These are phyloP conservation scores for Hanseniaspora vineae DNA, from an alignment of 805 yeast genomes.

Conservation along the genomic window DNA sequence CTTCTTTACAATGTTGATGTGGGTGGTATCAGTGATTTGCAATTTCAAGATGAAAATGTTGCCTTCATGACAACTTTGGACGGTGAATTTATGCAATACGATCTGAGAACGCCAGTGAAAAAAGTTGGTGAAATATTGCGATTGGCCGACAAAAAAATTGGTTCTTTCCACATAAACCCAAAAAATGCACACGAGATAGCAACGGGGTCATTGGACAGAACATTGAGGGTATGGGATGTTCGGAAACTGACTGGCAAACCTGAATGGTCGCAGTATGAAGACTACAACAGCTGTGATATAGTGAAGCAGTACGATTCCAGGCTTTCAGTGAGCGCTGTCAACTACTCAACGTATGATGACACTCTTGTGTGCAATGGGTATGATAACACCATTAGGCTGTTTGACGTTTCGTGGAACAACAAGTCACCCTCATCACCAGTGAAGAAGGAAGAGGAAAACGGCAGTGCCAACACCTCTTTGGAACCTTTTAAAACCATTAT, in stretches of 20 bases:
- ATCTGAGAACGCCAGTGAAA: conserved; percentile 37
- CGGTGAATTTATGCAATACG: conserved; percentile 72
- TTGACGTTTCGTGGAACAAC: conserved; percentile 33
- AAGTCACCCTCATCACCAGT: neutral
- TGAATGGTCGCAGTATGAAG: conserved; percentile 47
- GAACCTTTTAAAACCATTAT: conserved; percentile 51
- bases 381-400: conserved; percentile 70
- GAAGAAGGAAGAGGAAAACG: conserved; percentile 7
- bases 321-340: conserved; percentile 71
- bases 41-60: conserved; percentile 41
- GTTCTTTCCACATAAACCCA: conserved; percentile 78
- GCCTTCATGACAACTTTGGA: conserved; percentile 64
- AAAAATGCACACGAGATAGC: conserved; percentile 46
- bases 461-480: conserved; percentile 15
- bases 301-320: conserved; percentile 56
- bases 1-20: conserved; percentile 44
- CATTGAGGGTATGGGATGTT: conserved; percentile 78
- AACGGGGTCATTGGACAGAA: conserved; percentile 80
- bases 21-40: conserved; percentile 66
- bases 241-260: conserved; percentile 35
- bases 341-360: conserved; percentile 53
- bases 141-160: conserved; percentile 82
- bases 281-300: conserved; percentile 24
- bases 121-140: conserved; percentile 25
- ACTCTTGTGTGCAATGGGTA: conserved; percentile 86